These are phyloP conservation scores for Bothriochloa decipiens DNA, from an alignment of 176 grass and related monocot species.

Conservation along the genomic window DNA sequence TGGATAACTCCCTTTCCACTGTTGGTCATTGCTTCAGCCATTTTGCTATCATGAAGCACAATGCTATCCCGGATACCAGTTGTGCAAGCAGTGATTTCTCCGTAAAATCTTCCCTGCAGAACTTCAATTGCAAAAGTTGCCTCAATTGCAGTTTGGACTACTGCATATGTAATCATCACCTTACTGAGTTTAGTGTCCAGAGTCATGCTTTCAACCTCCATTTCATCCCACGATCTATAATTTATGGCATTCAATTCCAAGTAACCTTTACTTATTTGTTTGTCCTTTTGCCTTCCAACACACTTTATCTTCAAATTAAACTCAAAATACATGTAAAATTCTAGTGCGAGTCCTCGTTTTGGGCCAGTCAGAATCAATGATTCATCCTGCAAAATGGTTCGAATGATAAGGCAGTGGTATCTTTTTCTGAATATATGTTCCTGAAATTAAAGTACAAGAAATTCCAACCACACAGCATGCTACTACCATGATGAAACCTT, in stretches of 20 bases:
- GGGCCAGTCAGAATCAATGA: neutral
- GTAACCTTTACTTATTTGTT: neutral
- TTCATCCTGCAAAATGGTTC: neutral
- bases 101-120: slow-evolving; percentile 3
- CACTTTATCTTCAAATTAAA: neutral
- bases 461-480: neutral
- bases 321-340: neutral
- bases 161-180: slow-evolving; percentile 6
- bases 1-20: neutral
- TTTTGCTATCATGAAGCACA: slow-evolving; percentile 26
- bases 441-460: neutral
- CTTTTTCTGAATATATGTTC: neutral
- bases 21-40: neutral
- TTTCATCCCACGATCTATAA: no score
- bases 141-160: neutral
- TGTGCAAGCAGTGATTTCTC: slow-evolving; percentile 1
- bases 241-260: neutral
- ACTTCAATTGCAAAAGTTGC: slow-evolving; percentile 14
- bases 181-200: neutral
- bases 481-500: neutral
- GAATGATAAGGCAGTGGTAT: neutral
- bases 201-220: neutral
- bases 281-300: neutral
- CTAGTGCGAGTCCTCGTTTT: neutral
- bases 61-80: neutral